Conservation (phyloP, 1,139 yeast genomes). For the Geotrichum bryndzae region DNA sequence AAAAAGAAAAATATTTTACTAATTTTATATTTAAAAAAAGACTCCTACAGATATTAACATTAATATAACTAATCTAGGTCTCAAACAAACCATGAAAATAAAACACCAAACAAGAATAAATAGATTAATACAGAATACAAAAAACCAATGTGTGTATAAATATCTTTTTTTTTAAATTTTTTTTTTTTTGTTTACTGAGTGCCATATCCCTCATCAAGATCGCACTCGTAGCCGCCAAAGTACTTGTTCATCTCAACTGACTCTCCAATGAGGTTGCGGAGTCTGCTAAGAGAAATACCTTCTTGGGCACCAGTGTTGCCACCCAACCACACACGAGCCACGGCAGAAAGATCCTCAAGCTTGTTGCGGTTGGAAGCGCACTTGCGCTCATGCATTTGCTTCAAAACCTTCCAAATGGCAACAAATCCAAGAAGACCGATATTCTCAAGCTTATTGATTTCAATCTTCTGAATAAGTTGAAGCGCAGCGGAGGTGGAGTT, state of each 20-base stretch:
- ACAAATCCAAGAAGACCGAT: constrained; percentile 35
- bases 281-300: constrained; percentile 29
- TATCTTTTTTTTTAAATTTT: not conserved
- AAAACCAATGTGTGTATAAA: not conserved
- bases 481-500: constrained; percentile 21
- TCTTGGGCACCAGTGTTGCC: constrained; percentile 32
- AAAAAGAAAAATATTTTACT: not conserved
- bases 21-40: not conserved
- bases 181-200: constrained; percentile 18
- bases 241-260: constrained; percentile 30
- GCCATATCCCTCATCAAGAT: constrained; percentile 27
- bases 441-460: constrained; percentile 23
- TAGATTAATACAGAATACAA: not conserved
- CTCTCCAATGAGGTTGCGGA: constrained; percentile 33
- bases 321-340: constrained; percentile 37
- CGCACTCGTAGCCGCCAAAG: constrained; percentile 29
- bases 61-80: no score
- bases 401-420: constrained; percentile 26
- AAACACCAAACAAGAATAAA: not conserved
- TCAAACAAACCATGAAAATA: not conserved
- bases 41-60: no score
- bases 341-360: constrained; percentile 25
- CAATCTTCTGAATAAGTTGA: constrained; percentile 22
- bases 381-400: constrained; percentile 18
- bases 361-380: constrained; percentile 10